Evolutionary conservation across 148 eudicot species (phyloP), one percentile per base, ranked within the genome.

Genomic region (Persicaria tinctoria): DNA sequence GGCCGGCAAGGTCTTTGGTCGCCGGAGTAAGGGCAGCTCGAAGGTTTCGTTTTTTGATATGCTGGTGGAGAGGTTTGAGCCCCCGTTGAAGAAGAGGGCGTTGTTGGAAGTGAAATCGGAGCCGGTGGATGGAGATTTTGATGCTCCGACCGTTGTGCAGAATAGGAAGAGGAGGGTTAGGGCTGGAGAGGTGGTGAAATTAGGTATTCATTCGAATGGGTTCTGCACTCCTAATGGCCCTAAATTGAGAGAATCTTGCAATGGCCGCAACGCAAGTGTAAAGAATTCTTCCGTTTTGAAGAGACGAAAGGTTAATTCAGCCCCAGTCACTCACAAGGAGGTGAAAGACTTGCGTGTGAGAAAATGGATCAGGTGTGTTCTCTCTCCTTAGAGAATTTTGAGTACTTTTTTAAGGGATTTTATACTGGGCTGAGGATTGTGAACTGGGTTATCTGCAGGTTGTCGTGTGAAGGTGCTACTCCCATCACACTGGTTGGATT

Each of bases 401-500:
- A 49, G 14, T 2, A 3, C 8, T 13, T 20, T 7, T 66, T n/a
- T 17, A 11, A 47, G 70, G 18, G 44, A 5, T 66, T 66, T 16
- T 66, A 47, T 41, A 17, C 8, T 14, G 2, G 47, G 8, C 47
- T 66, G 17, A 41, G 6, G 53, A 17, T 60, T 55, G 68, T 76
- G 72, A 17, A 12, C 74, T 72, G 69, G 57, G 73, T 68, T 46
- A 12, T 80, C 74, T 46, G 70, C 89, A 95, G 99, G 88, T 79
- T 95, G 83, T 77, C 82, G 55, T 86, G 78, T 69, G 88, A 89
- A 59, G 91, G 88, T 44, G 89, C 82, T 79, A 89, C 89, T 82
- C 89, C 96, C 7, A 76, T 76, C 78, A 85, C 77, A 45, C 86
- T 92, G 51, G 76, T 90, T 77, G 99, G 92, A 70, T 80, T 95